A percentile compares a stretch with the other conserved stretches of the same genome.
phyloP scores from a whole-genome alignment of 2,329 filamentous ascomycete genomes.

The Cercospora sp. region DNA sequence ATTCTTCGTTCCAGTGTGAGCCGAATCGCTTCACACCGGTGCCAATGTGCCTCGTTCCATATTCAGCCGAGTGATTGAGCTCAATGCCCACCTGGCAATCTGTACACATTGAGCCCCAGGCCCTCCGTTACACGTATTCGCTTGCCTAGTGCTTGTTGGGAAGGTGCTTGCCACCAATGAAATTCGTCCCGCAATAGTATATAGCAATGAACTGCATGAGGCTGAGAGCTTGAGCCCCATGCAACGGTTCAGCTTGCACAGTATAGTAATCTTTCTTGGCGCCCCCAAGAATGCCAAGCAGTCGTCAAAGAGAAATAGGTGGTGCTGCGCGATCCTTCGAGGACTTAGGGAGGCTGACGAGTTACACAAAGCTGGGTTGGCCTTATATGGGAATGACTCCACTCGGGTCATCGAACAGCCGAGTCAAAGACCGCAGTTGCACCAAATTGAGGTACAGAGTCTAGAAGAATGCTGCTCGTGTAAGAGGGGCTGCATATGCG shows the following conservation, averaged over 20 bases:
- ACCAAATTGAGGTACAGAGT: not conserved
- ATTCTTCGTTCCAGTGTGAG: not conserved
- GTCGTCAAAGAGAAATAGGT: not conserved
- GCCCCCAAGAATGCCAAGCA: not conserved
- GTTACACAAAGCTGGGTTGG: not conserved
- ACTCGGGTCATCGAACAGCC: not conserved
- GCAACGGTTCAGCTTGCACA: not conserved
- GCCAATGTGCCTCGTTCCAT: not conserved
- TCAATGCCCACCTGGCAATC: not conserved
- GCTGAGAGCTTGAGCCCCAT: not conserved
- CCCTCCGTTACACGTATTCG: not conserved
- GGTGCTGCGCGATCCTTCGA: not conserved
- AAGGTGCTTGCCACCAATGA: not conserved
- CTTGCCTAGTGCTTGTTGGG: not conserved
- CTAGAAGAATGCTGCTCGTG: not conserved
- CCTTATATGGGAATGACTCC: not conserved
- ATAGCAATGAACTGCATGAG: not conserved
- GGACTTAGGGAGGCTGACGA: not conserved
- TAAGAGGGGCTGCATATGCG: not conserved
- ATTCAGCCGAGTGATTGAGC: not conserved
- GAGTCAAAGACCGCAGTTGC: not conserved
- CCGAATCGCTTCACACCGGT: not conserved
- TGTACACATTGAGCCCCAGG: not conserved
- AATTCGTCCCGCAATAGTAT: not conserved
- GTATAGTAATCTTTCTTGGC: not conserved